These are phyloP conservation scores for Eutypella sp. DNA, from an alignment of 2,329 filamentous ascomycete species.

Conservation along the genomic window DNA sequence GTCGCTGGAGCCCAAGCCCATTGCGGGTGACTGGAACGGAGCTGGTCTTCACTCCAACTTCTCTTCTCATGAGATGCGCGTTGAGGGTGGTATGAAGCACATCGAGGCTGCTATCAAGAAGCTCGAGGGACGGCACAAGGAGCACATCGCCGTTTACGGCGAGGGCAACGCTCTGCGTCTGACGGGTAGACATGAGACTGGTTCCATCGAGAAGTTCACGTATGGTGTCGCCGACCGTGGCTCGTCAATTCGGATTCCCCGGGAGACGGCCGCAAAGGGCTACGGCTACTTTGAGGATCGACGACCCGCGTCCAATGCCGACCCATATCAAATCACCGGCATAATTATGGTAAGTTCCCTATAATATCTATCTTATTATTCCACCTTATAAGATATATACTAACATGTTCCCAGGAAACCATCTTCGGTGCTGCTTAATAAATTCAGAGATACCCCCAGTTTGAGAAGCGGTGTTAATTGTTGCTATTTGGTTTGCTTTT, in stretches of 20 bases:
- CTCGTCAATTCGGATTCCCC: conserved; percentile 86
- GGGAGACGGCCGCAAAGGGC: conserved; percentile 77
- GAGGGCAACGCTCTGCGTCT: conserved; percentile 94
- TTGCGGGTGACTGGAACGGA: conserved; percentile 95
- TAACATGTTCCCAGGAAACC: conserved; percentile 41
- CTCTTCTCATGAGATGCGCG: conserved; percentile 82
- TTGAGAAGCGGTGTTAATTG: neutral
- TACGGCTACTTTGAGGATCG: conserved; percentile 93
- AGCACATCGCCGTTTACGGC: conserved; percentile 91
- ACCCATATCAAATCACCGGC: conserved; percentile 60
- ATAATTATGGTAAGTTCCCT: conserved; percentile 7
- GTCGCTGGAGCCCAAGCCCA: conserved; percentile 92
- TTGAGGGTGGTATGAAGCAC: conserved; percentile 88
- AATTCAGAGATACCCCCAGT: conserved; percentile 16
- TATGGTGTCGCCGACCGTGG: conserved; percentile 96
- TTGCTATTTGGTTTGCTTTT: conserved; percentile 4
- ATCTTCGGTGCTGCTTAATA: conserved; percentile 34
- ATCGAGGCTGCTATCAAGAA: conserved; percentile 87
- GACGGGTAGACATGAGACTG: conserved; percentile 91
- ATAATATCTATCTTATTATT: neutral
- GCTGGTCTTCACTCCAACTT: conserved; percentile 81
- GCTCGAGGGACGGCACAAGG: conserved; percentile 69
- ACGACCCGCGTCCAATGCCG: conserved; percentile 74
- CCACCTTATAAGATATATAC: neutral
- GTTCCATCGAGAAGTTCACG: conserved; percentile 85